Base-by-base conservation (phyloP, 1,139 yeast genomes). In the Taphrina flavorubra region DNA sequence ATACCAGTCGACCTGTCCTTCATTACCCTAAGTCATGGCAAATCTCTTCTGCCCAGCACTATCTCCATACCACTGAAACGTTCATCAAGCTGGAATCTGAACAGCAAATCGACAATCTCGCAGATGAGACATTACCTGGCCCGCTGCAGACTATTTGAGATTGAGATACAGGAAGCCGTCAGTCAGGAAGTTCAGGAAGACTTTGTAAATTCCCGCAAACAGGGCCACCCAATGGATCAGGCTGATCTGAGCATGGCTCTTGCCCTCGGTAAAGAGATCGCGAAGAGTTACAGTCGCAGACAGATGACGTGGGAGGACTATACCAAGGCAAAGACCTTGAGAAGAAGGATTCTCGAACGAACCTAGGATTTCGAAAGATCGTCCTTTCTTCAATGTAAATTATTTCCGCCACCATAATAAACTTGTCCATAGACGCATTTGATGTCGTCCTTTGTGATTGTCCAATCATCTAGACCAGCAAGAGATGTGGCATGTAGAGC, bases 131-230 rank as follows among this genome's bases (percentile, higher is more conserved):
- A 31, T 3, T 59, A 51, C 44, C 46, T 62, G 34, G 69, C 63
- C 25, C 66, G 59, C 3, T 68, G 59, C 53, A 51, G 55, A 7
- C 25, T 63, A n/a, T 18, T 14, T 16, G 65, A 51, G 53, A 39
- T 68, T 13, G 58, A 53, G 31, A 70, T 70, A 34, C 58, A 65
- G n/a, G 67, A 63, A 10, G 66, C 42, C 6, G 65, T 70, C 25
- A 51, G 68, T n/a, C 49, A 59, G 25, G 56, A 58, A 34, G 69
- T 70, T 40, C 70, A 70, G 34, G 62, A 57, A 13, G 68, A 59
- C 40, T 70, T 68, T 64, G 71, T 70, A n/a, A 44, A 42, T 44
- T 59, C 66, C 34, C 68, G 71, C 34, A 68, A 59, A 36, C n/a
- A 42, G 20, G 70, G 70, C 58, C 51, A 46, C 18, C 40, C 61